Percentiles rank a stretch among this genome's conserved stretches.
Conservation (phyloP, 2,329 filamentous ascomycete species). For the Claviceps sorghi region DNA sequence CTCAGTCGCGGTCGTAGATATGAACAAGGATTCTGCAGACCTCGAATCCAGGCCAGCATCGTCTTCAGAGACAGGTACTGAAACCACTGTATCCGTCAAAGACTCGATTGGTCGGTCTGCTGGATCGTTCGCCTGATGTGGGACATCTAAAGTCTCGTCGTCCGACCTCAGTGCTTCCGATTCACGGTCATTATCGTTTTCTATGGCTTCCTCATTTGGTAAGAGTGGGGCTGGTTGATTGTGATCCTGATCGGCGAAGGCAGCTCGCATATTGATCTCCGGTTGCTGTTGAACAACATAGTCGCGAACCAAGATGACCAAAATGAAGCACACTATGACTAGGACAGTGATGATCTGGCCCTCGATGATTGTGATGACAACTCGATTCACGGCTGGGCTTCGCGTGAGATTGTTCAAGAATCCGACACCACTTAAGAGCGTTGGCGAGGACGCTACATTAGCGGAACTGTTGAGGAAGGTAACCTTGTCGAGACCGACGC, state of each 20-base stretch:
- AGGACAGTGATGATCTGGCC: conserved; percentile 86
- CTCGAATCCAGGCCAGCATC: neutral
- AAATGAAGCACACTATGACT: conserved; percentile 84
- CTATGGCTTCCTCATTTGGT: conserved; percentile 9
- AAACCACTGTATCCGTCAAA: neutral
- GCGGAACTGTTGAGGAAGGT: conserved; percentile 6
- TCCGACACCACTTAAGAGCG: conserved; percentile 41
- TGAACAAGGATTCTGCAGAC: neutral
- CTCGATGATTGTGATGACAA: conserved; percentile 71
- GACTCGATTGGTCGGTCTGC: neutral
- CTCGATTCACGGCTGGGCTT: conserved; percentile 58
- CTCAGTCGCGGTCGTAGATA: neutral
- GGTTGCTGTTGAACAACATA: conserved; percentile 98
- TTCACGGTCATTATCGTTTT: conserved; percentile 8
- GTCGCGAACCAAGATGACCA: conserved; percentile 92
- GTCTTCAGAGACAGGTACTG: neutral
- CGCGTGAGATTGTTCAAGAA: conserved; percentile 50
- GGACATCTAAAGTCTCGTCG: conserved; percentile 18
- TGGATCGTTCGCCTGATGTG: conserved; percentile 7
- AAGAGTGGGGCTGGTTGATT: conserved; percentile 8
- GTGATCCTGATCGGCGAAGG: conserved; percentile 35
- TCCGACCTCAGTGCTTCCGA: conserved; percentile 18
- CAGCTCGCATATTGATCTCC: conserved; percentile 66
- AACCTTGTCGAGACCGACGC: conserved; percentile 7
- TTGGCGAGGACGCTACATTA: conserved; percentile 11